Evolutionary conservation across 352 stramenopile species (phyloP).

Genomic region (Saprolegnia parasitica): DNA sequence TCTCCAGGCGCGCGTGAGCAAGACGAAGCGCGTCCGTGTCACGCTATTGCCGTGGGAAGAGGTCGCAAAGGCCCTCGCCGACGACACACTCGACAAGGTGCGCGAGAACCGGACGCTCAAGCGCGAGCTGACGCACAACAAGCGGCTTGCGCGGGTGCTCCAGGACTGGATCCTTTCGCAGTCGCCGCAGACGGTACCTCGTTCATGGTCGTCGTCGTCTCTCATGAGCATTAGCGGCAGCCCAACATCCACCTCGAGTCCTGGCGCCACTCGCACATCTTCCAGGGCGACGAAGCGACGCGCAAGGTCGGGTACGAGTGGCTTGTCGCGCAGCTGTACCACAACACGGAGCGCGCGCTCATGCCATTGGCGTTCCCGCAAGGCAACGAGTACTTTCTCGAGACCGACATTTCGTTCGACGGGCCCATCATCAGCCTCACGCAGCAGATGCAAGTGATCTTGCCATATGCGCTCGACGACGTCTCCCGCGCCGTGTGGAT

Average conservation of each 20-base stretch:
- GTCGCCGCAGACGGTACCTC: conserved; percentile 2
- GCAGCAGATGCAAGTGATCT: background rate
- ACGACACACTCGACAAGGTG: conserved; percentile 20
- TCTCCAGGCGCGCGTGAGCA: background rate
- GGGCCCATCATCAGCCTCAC: background rate
- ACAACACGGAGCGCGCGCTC: conserved; percentile 21
- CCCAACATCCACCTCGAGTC: conserved; percentile 4
- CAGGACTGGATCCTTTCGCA: background rate
- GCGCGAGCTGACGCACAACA: conserved; percentile 1
- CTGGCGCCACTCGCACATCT: conserved; percentile 16
- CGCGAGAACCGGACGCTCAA: conserved; percentile 18
- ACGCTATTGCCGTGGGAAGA: conserved; percentile 21
- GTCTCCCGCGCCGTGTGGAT: background rate
- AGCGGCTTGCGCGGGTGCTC: background rate
- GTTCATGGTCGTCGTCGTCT: background rate
- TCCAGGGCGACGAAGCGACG: conserved; percentile 2
- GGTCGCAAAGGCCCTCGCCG: conserved; percentile 9
- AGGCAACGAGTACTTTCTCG: background rate
- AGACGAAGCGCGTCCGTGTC: background rate
- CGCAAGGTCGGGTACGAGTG: background rate
- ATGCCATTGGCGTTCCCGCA: background rate
- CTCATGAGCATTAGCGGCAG: background rate
- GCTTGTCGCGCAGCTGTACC: conserved; percentile 14
- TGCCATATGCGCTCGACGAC: background rate
- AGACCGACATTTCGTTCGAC: background rate